Conservation (phyloP, 75 land plant species). For the Pinus taeda region DNA sequence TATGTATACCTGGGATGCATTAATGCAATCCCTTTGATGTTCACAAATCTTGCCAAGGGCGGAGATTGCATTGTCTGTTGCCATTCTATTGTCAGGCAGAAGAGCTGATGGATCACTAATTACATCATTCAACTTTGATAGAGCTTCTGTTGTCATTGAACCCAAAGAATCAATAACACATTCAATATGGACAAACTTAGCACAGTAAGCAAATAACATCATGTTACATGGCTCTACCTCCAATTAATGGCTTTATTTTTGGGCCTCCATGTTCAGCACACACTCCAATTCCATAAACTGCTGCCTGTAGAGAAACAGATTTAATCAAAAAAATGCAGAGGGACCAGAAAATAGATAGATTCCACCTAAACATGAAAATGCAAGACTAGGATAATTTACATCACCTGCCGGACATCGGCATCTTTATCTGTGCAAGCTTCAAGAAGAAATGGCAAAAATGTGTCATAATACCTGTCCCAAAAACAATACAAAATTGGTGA, state of each 20-base stretch:
- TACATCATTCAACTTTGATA: slow-evolving; percentile 38
- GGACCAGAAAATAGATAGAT: not conserved
- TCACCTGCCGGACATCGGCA: slow-evolving; percentile 51
- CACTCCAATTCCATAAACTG: slow-evolving; percentile 59
- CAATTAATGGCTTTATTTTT: slow-evolving; percentile 37
- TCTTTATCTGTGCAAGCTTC: slow-evolving; percentile 45
- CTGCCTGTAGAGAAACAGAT: slow-evolving; percentile 25
- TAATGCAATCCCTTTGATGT: slow-evolving; percentile 44
- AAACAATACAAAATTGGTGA: not conserved
- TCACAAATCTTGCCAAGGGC: slow-evolving; percentile 56
- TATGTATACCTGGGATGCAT: slow-evolving; percentile 38
- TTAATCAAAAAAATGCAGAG: not conserved
- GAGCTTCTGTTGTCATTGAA: slow-evolving; percentile 26
- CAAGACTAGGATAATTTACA: slow-evolving; percentile 9
- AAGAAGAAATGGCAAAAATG: slow-evolving; percentile 40
- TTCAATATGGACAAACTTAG: not conserved
- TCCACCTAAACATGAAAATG: slow-evolving; percentile 3
- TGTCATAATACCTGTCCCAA: slow-evolving; percentile 41
- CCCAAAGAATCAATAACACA: not conserved
- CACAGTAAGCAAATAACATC: not conserved
- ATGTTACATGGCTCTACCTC: slow-evolving; percentile 20
- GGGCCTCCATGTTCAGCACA: slow-evolving; percentile 55
- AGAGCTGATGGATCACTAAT: slow-evolving; percentile 42
- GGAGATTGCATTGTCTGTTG: slow-evolving; percentile 56
- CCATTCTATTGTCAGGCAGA: slow-evolving; percentile 39